Evolutionary conservation across 768 basidiomycete species (phyloP).

Genomic region (Tulasnella sp.): DNA sequence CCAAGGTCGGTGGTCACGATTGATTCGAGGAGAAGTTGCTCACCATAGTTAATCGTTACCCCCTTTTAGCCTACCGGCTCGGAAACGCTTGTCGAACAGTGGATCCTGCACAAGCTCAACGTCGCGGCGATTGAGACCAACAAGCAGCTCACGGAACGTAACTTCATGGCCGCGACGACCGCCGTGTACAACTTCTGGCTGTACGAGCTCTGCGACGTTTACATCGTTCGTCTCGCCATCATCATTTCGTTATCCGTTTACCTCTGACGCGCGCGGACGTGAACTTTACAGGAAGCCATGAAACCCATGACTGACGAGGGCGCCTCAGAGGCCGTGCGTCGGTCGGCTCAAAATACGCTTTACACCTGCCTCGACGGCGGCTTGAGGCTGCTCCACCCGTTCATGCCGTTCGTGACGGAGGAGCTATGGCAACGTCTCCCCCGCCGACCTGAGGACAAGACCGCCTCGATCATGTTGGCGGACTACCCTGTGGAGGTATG

Average conservation of each 20-base stretch:
- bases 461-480: slow-evolving; percentile 83
- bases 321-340: slow-evolving; percentile 46
- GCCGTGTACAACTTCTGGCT: slow-evolving; percentile 91
- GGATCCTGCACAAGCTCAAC: slow-evolving; percentile 94
- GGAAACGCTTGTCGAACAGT: slow-evolving; percentile 85
- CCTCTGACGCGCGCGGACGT: background rate
- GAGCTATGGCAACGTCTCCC: slow-evolving; percentile 97
- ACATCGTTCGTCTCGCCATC: slow-evolving; percentile 57
- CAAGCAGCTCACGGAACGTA: slow-evolving; percentile 58
- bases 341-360: slow-evolving; percentile 88
- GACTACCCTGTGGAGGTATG: slow-evolving; percentile 70
- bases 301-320: slow-evolving; percentile 90
- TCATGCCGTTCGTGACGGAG: slow-evolving; percentile 99
- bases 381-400: slow-evolving; percentile 82
- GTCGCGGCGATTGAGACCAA: slow-evolving; percentile 68
- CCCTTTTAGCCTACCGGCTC: slow-evolving; percentile 67
- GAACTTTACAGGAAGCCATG: slow-evolving; percentile 79
- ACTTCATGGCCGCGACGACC: slow-evolving; percentile 87
- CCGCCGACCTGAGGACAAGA: slow-evolving; percentile 65
- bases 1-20: slow-evolving; percentile 42
- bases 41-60: background rate
- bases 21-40: background rate
- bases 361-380: slow-evolving; percentile 92
- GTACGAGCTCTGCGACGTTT: slow-evolving; percentile 98
- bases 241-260: background rate